phyloP scores from a whole-genome alignment of 345 rosid species.

The Ceriops tagal region DNA sequence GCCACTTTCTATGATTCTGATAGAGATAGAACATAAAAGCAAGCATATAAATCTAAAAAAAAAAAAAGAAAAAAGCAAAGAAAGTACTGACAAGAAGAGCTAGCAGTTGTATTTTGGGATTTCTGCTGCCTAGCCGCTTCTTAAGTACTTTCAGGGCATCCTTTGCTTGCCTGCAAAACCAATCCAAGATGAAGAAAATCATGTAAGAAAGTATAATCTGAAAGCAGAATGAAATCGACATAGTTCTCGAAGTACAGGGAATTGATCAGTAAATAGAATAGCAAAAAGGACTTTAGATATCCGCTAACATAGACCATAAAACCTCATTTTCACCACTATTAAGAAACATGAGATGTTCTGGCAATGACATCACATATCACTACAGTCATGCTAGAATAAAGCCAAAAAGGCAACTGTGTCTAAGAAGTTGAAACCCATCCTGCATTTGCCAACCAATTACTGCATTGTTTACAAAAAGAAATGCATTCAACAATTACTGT shows the following conservation, averaged over 20 bases:
- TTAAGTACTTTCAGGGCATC: conserved; percentile 89
- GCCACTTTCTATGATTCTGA: too few species aligned
- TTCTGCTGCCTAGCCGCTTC: conserved; percentile 85
- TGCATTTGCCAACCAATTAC: too few species aligned
- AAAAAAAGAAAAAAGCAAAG: not conserved
- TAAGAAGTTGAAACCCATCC: too few species aligned
- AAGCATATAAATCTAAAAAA: not conserved
- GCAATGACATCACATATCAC: too few species aligned
- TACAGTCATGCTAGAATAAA: too few species aligned
- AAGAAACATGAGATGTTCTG: too few species aligned
- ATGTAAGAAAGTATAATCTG: not conserved
- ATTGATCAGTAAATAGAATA: not conserved
- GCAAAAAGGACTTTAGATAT: not conserved
- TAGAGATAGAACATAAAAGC: conserved; percentile 6
- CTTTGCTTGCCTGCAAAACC: conserved; percentile 69
- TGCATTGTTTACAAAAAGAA: too few species aligned
- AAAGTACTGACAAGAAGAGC: conserved; percentile 70
- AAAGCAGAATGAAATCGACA: not conserved
- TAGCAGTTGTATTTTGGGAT: conserved; percentile 77
- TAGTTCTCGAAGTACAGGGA: not conserved
- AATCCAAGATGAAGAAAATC: conserved; percentile 1
- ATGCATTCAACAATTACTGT: too few species aligned
- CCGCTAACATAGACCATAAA: not conserved
- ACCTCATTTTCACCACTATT: too few species aligned
- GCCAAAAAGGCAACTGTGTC: too few species aligned